Conservation (phyloP, 495 filamentous ascomycete genomes). For the Bombardia bombarda region DNA sequence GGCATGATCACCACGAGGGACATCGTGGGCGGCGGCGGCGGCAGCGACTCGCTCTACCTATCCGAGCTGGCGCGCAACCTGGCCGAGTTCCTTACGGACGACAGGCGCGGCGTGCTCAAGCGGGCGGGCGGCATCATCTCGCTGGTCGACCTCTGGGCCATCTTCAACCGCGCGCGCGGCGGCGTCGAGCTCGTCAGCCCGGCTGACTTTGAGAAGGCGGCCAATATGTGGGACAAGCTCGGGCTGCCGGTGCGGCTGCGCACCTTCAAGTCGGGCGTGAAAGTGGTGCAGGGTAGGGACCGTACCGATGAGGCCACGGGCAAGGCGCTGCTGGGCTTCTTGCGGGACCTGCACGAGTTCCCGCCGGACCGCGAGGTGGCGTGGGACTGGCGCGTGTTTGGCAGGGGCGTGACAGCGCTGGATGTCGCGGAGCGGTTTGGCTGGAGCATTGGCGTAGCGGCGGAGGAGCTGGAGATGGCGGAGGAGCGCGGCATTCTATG, state of each 20-base stretch:
- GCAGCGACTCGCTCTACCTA: slow-evolving; percentile 48
- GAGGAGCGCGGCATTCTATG: slow-evolving; percentile 78
- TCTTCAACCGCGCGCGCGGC: slow-evolving; percentile 92
- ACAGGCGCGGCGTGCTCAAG: slow-evolving; percentile 68
- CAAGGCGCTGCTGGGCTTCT: slow-evolving; percentile 64
- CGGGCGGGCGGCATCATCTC: slow-evolving; percentile 90
- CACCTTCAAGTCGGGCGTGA: slow-evolving; percentile 82
- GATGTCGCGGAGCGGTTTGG: slow-evolving; percentile 86
- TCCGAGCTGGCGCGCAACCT: slow-evolving; percentile 83
- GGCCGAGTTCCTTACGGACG: slow-evolving; percentile 91
- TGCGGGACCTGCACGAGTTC: slow-evolving; percentile 59
- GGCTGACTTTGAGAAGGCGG: slow-evolving; percentile 84
- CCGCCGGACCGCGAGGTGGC: slow-evolving; percentile 54
- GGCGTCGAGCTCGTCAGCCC: slow-evolving; percentile 94
- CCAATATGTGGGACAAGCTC: slow-evolving; percentile 78
- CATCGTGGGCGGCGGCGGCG: slow-evolving; percentile 51
- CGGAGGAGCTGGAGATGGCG: slow-evolving; percentile 95
- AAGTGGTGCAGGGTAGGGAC: slow-evolving; percentile 84
- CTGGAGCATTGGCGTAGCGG: slow-evolving; percentile 97
- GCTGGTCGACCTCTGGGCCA: slow-evolving; percentile 91
- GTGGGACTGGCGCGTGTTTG: slow-evolving; percentile 73
- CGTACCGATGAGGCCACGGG: slow-evolving; percentile 89
- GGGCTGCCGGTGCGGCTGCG: slow-evolving; percentile 79
- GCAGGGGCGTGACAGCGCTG: slow-evolving; percentile 79
- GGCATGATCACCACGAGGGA: slow-evolving; percentile 91